Evolutionary conservation across 495 filamentous ascomycete species (phyloP).

Genomic region (Hypoxylon perforatum): DNA sequence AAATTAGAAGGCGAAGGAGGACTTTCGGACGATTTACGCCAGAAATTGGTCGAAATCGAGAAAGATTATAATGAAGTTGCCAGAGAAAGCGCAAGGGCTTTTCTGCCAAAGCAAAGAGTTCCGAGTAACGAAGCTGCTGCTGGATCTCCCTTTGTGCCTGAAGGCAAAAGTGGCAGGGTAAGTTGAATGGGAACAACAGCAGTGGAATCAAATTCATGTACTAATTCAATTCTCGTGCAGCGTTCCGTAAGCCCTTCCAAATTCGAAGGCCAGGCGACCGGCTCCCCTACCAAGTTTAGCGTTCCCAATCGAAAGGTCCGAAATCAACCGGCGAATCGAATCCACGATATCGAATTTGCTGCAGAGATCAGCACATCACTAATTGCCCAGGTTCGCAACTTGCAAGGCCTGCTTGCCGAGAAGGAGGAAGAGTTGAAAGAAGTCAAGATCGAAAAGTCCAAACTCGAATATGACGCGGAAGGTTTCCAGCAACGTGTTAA

Average conservation of each 20-base stretch:
- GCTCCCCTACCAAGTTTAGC: conserved; percentile 88
- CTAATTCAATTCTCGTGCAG: conserved; percentile 54
- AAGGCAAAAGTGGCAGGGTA: conserved; percentile 66
- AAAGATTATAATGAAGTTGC: conserved; percentile 96
- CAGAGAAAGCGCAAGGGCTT: conserved; percentile 86
- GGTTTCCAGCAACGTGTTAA: conserved; percentile 81
- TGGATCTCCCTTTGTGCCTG: conserved; percentile 71
- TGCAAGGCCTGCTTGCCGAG: conserved; percentile 85
- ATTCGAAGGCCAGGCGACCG: conserved; percentile 84
- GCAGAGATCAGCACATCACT: conserved; percentile 94
- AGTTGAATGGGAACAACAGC: conserved; percentile 11
- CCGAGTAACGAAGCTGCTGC: conserved; percentile 70
- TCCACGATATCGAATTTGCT: conserved; percentile 95
- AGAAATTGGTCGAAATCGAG: conserved; percentile 87
- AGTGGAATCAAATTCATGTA: background rate
- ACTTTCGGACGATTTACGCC: conserved; percentile 83
- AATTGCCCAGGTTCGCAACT: conserved; percentile 85
- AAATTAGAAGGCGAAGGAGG: conserved; percentile 81
- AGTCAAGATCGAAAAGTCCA: conserved; percentile 75
- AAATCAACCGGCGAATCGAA: conserved; percentile 85
- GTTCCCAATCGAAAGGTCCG: conserved; percentile 86
- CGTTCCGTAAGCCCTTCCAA: conserved; percentile 79
- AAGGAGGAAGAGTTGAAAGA: conserved; percentile 86
- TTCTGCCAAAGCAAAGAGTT: conserved; percentile 84
- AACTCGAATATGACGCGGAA: conserved; percentile 84